Conservation (phyloP, 306 rosid genomes). For the Vigna hirtella region DNA sequence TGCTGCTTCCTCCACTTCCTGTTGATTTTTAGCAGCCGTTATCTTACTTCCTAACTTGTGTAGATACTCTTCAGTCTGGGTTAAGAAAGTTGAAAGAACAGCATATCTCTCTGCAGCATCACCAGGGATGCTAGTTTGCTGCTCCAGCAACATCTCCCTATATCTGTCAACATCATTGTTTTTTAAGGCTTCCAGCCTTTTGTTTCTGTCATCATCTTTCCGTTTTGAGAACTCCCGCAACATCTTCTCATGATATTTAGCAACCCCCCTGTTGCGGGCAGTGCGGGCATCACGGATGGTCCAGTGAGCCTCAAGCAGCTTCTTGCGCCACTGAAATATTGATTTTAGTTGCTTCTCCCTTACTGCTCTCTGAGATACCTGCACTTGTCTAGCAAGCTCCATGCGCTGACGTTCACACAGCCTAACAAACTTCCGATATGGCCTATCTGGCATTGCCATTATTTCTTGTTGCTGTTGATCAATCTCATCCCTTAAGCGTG, state of each 20-base stretch:
- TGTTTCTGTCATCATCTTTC: constrained; percentile 91
- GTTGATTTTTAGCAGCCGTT: constrained; percentile 91
- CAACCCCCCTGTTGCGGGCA: constrained; percentile 98
- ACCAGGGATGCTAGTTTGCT: constrained; percentile 90
- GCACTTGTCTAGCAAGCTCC: constrained; percentile 93
- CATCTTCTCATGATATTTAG: constrained; percentile 96
- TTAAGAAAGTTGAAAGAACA: constrained; percentile 87
- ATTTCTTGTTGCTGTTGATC: constrained; percentile 99
- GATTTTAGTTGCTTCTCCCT: constrained; percentile 98
- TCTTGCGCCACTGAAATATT: constrained; percentile 95
- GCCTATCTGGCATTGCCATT: constrained; percentile 99
- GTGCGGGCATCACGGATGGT: constrained; percentile 97
- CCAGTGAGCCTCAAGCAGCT: constrained; percentile 98
- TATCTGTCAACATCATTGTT: constrained; percentile 99
- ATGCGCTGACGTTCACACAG: constrained; percentile 96
- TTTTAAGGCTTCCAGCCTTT: constrained; percentile 96
- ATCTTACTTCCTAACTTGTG: constrained; percentile 93
- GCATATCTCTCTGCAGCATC: constrained; percentile 99
- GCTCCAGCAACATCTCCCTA: constrained; percentile 97
- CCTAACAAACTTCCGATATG: constrained; percentile 94
- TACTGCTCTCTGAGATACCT: constrained; percentile 86
- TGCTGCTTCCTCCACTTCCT: constrained; percentile 95
- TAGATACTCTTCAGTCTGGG: constrained; percentile 98
- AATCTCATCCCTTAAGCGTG: constrained; percentile 91
- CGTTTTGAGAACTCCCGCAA: constrained; percentile 90